Base-by-base conservation (phyloP, 192 early-diverging fungal species). In the Coemansia furcata region DNA sequence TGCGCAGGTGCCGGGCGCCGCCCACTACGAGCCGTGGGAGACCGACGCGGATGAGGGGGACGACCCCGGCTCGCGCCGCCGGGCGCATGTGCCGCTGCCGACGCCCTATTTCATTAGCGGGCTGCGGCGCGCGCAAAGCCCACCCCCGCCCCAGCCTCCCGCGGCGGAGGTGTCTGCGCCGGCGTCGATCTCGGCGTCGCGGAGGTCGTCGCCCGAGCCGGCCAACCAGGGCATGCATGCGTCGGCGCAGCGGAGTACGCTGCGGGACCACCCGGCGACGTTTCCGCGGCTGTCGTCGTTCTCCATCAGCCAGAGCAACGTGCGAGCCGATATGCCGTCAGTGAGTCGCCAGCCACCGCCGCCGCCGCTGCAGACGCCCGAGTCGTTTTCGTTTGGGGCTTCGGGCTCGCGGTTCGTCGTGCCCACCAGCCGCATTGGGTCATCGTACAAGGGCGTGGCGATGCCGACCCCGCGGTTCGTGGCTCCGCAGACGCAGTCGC, bases 281-380 rank as follows among this genome's bases (percentile, higher is more conserved):
- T 81, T 81, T 55, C 78, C 78, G 17, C 70, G 74, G n/a, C 67
- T 81, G 32, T 69, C 73, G 62, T 81, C 78, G 54, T 81, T 81
- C 19, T 81, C 78, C 12, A 81, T 81, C 42, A 81, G 74, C 60
- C 78, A 81, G 46, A 81, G 74, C 70, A 81, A 81, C 40, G 78
- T 81, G 38, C 66, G 78, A 3, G 62, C 78, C 6, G 78, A 81
- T 32, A 50, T 66, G 11, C 50, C 58, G 32, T 42, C 65, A 2
- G 19, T 23, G 49, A 29, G 15, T 38, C 62, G 46, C 54, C 68
- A 19, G n/a, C 52, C 46, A 9, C 32, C n/a, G 63, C 63, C 40
- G 50, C 63, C 63, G 30, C 44, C 32, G 7, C n/a, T 47, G 39
- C 37, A 63, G 3, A 26, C 42, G 2, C 19, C 40, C 14, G 40